Percentiles rank a stretch among this genome's conserved stretches.
phyloP scores from a whole-genome alignment of 2,329 filamentous ascomycete species.

The Aciculosporium take region DNA sequence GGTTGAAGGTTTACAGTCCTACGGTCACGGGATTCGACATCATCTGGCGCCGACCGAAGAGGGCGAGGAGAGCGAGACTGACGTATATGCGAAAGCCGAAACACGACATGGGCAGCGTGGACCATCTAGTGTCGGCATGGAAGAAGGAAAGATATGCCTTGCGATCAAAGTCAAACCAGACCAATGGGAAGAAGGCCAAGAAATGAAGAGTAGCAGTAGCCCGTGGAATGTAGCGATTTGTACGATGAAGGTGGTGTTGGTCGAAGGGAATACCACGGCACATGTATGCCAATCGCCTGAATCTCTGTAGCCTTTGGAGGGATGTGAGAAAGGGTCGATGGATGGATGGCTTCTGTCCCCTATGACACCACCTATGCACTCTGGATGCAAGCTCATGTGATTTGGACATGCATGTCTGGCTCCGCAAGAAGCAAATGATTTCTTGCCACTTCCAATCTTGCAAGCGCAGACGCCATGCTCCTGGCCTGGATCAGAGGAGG shows the following conservation, averaged over 20 bases:
- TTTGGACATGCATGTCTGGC: too few species aligned
- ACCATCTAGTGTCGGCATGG: conserved; percentile 53
- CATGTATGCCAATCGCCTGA: neutral
- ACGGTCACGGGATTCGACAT: conserved; percentile 85
- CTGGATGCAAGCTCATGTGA: neutral
- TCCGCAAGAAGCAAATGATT: too few species aligned
- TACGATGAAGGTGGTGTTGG: conserved; percentile 18
- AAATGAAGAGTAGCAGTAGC: conserved; percentile 7
- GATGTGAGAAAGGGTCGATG: neutral
- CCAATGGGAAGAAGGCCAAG: conserved; percentile 12
- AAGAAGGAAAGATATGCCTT: conserved; percentile 30
- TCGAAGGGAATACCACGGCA: neutral
- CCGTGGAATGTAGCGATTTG: conserved; percentile 7
- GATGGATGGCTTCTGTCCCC: too few species aligned
- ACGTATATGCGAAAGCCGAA: conserved; percentile 82
- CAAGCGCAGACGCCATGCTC: too few species aligned
- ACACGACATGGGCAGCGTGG: conserved; percentile 78
- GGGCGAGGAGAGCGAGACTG: conserved; percentile 72
- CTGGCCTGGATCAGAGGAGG: too few species aligned
- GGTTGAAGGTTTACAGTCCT: conserved; percentile 89
- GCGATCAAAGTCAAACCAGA: conserved; percentile 20
- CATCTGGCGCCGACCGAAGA: conserved; percentile 72
- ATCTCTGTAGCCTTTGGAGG: neutral
- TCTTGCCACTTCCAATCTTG: too few species aligned
- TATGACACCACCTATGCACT: neutral